Conservation (phyloP, 306 rosid genomes). For the Erythrophleum fordii region DNA sequence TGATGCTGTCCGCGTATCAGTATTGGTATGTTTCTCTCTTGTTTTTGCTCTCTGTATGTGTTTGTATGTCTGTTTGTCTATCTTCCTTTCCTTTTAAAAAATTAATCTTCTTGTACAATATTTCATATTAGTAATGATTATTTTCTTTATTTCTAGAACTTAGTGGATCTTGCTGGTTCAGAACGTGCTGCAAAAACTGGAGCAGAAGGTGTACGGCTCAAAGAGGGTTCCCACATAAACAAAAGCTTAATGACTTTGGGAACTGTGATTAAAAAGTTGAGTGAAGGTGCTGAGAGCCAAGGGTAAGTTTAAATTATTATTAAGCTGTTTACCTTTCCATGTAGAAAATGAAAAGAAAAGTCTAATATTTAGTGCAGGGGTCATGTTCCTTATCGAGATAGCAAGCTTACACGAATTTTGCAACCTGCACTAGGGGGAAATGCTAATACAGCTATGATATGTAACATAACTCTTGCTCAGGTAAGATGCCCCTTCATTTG, state of each 20-base stretch:
- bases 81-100: slow-evolving; percentile 24
- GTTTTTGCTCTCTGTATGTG: not conserved
- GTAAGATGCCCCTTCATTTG: slow-evolving; percentile 42
- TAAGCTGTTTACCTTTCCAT: slow-evolving; percentile 27
- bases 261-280: slow-evolving; percentile 95
- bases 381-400: slow-evolving; percentile 97
- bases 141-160: slow-evolving; percentile 62
- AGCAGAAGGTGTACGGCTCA: slow-evolving; percentile 93
- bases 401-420: slow-evolving; percentile 94
- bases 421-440: slow-evolving; percentile 98
- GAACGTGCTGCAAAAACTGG: slow-evolving; percentile 99
- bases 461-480: slow-evolving; percentile 94
- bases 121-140: slow-evolving; percentile 20
- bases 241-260: slow-evolving; percentile 96
- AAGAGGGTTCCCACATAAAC: slow-evolving; percentile 97
- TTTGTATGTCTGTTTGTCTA: not conserved
- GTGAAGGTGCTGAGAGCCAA: slow-evolving; percentile 99
- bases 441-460: slow-evolving; percentile 94
- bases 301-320: slow-evolving; percentile 66
- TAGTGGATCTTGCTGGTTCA: slow-evolving; percentile 99
- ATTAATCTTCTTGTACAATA: slow-evolving; percentile 19
- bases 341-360: slow-evolving; percentile 18
- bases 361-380: slow-evolving; percentile 63
- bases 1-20: slow-evolving; percentile 97
- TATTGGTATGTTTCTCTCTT: slow-evolving; percentile 64